Conservation (phyloP, 345 rosid genomes). For the Camelina neglecta region DNA sequence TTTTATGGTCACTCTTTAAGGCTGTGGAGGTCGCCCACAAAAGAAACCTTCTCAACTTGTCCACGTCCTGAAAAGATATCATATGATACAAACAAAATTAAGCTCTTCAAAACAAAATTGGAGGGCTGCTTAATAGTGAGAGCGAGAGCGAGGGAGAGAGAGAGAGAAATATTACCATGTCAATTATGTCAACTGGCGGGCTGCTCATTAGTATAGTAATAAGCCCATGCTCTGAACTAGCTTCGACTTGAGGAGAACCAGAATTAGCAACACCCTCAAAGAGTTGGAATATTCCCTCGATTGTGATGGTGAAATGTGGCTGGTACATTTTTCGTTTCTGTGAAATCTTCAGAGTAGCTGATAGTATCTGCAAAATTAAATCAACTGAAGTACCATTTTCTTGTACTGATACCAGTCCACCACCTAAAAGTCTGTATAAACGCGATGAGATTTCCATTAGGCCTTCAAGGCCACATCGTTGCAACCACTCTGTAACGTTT, state of each 20-base stretch:
- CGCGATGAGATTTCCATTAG: constrained; percentile 67
- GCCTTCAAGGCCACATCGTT: constrained; percentile 74
- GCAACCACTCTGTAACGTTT: constrained; percentile 73
- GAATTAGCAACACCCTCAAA: constrained; percentile 53
- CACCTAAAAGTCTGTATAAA: constrained; percentile 61
- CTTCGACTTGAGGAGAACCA: constrained; percentile 41
- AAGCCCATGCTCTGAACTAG: constrained; percentile 64
- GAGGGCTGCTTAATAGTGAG: constrained; percentile 21
- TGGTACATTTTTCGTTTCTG: constrained; percentile 71
- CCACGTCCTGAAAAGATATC: constrained; percentile 58
- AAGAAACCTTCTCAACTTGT: constrained; percentile 67
- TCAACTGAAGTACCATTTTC: constrained; percentile 48
- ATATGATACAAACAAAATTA: constrained; percentile 14
- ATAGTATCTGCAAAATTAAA: constrained; percentile 58
- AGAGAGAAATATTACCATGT: constrained; percentile 55
- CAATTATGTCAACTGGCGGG: constrained; percentile 66
- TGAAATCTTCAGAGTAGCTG: constrained; percentile 65
- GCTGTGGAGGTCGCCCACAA: constrained; percentile 76
- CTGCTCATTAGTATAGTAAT: constrained; percentile 66
- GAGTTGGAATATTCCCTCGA: constrained; percentile 65
- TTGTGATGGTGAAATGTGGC: constrained; percentile 74
- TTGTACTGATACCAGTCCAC: constrained; percentile 51
- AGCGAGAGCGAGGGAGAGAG: constrained; percentile 29
- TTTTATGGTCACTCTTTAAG: constrained; percentile 53
- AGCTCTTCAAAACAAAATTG: constrained; percentile 23